Conservation (phyloP, 176 grass and related monocot genomes). For the Secale cereale region DNA sequence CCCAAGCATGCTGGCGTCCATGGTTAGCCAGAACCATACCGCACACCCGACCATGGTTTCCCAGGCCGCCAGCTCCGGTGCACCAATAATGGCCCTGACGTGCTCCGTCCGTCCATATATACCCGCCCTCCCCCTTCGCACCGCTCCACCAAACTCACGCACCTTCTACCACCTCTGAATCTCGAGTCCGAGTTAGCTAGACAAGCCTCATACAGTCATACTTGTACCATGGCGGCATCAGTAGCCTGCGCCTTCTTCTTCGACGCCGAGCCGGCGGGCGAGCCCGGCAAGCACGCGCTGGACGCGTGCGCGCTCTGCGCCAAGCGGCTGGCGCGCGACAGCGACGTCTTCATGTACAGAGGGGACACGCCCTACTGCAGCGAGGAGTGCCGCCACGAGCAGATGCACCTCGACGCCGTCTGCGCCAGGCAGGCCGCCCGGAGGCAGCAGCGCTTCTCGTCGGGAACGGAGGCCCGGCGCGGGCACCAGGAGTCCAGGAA, state of each 20-base stretch:
- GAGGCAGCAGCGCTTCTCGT: not conserved
- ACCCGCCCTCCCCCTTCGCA: not conserved
- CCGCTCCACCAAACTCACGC: not conserved
- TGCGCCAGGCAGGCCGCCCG: not conserved
- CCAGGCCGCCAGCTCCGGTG: not conserved
- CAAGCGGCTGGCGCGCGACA: constrained; percentile 40
- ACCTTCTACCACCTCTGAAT: not conserved
- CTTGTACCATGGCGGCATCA: constrained; percentile 16
- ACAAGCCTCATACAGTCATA: too few species aligned
- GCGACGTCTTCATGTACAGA: constrained; percentile 76
- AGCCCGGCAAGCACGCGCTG: not conserved
- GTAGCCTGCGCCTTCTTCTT: constrained; percentile 33
- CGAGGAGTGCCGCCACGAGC: constrained; percentile 59
- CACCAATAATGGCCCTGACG: not conserved
- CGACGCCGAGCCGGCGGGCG: constrained; percentile 22
- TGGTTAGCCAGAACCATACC: not conserved
- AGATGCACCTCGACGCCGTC: constrained; percentile 53
- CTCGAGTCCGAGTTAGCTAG: not conserved
- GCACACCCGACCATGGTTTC: not conserved
- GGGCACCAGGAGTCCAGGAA: too few species aligned
- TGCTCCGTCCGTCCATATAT: constrained; percentile 5
- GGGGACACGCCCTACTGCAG: constrained; percentile 79
- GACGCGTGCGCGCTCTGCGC: constrained; percentile 62
- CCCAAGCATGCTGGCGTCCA: not conserved
- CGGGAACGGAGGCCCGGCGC: not conserved